Evolutionary conservation across 75 land plant genomes (phyloP), one percentile per base, ranked within the genome.

Genomic region (Gnetum montanum): DNA sequence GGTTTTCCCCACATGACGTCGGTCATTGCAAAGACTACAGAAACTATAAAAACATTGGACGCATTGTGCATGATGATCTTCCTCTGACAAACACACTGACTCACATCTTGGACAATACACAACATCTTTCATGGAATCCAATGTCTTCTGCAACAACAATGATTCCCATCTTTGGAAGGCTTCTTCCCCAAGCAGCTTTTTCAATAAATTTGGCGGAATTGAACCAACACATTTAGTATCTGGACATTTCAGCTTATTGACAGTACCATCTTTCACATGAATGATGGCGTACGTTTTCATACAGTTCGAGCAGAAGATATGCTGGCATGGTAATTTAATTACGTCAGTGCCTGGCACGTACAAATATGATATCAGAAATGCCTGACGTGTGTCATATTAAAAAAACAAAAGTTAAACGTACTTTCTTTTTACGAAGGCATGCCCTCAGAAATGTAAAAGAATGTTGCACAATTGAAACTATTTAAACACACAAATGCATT

Each of bases 101-200:
- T 71, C 83, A 65, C 97, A 91, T 59, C 95, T 71, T 23, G 95
- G 95, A 54, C 97, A 92, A 40, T 92, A 88, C 3, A 73, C 74
- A 7, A 92, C 62, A 65, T 92, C 97, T 12, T 65, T 45, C 97
- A 92, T 92, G 29, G 86, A 76, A 19, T 84, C 95, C 29, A 92
- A 76, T 26, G 97, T 76, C 59, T 76, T 88, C 49, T 84, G 83
- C 43, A 92, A 60, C 56, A 76, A 50, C 43, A 92, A 62, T 1
- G 84, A 61, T 50, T 92, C 97, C 97, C 97, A 92, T 7, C 83
- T 69, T 45, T 84, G 73, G 70, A 62, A 92, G n/a, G 73, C 89
- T 47, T 88, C 89, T 44, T 78, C 73, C 31, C 66, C 76, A 38
- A 92, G 90, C 49, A 92, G 68, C 26, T 64, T 25, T 54, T 89